These are phyloP conservation scores for Salix caprea DNA, from an alignment of 345 rosid genomes.

Conservation along the genomic window DNA sequence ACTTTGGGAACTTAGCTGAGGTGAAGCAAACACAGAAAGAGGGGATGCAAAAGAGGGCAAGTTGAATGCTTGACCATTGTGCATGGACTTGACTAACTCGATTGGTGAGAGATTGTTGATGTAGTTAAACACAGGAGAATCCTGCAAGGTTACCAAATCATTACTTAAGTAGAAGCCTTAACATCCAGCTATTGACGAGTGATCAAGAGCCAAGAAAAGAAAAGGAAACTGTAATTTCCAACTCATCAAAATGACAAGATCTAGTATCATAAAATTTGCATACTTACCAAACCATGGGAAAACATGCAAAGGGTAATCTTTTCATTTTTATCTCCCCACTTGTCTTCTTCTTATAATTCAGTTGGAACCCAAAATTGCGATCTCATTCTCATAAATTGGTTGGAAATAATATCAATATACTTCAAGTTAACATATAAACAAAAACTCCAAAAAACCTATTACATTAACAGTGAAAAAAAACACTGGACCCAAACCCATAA, in stretches of 20 bases:
- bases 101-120: slow-evolving; percentile 61
- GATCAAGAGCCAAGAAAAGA: background rate
- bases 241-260: background rate
- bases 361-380: background rate
- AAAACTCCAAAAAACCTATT: background rate
- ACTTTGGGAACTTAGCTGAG: slow-evolving; percentile 32
- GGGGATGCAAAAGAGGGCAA: slow-evolving; percentile 47
- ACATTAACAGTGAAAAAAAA: background rate
- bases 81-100: slow-evolving; percentile 39
- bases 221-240: background rate
- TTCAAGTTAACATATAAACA: background rate
- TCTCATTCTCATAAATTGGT: background rate
- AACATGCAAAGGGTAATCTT: background rate
- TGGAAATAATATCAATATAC: background rate
- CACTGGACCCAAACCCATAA: background rate
- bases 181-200: background rate
- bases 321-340: background rate
- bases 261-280: background rate
- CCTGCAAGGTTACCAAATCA: slow-evolving; percentile 35
- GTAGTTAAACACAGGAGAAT: slow-evolving; percentile 67
- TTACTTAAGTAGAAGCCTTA: background rate
- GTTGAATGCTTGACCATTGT: slow-evolving; percentile 26
- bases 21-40: slow-evolving; percentile 44
- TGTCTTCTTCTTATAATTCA: background rate
- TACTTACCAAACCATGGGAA: background rate